Conservation (phyloP, 2,329 filamentous ascomycete genomes). For the Lecanosticta acicola region DNA sequence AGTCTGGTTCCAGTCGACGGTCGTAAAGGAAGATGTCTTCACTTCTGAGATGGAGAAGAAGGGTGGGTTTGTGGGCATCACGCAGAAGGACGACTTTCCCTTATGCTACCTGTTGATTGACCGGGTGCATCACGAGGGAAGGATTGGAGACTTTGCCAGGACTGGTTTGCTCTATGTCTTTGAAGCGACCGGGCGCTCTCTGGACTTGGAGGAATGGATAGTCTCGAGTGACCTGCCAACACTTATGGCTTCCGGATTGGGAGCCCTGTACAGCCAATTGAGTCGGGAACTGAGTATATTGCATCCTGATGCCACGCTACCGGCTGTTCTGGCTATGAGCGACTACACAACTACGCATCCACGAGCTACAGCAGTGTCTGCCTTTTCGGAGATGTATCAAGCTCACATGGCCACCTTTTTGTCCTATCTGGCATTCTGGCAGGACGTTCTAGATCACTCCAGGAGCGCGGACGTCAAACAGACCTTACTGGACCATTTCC, state of each 20-base stretch:
- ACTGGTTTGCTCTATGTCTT: conserved; percentile 94
- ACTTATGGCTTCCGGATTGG: conserved; percentile 91
- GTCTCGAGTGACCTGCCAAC: conserved; percentile 95
- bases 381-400: conserved; percentile 69
- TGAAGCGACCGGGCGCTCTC: conserved; percentile 79
- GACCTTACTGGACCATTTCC: conserved; percentile 91
- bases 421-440: conserved; percentile 94
- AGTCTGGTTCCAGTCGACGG: conserved; percentile 73
- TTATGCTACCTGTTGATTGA: conserved; percentile 94
- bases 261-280: conserved; percentile 66
- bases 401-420: conserved; percentile 89
- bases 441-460: conserved; percentile 95
- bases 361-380: conserved; percentile 65
- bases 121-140: conserved; percentile 92
- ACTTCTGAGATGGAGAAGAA: conserved; percentile 53
- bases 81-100: conserved; percentile 86
- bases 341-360: conserved; percentile 74
- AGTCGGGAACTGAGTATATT: conserved; percentile 76
- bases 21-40: conserved; percentile 33
- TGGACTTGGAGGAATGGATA: conserved; percentile 86
- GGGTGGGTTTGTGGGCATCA: conserved; percentile 73
- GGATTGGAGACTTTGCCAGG: conserved; percentile 90
- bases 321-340: conserved; percentile 79
- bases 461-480: conserved; percentile 85
- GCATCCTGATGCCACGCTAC: conserved; percentile 66